A percentile compares a stretch with the other conserved stretches of the same genome.
phyloP scores from a whole-genome alignment of 306 rosid species.

The Quercus agrifolia region DNA sequence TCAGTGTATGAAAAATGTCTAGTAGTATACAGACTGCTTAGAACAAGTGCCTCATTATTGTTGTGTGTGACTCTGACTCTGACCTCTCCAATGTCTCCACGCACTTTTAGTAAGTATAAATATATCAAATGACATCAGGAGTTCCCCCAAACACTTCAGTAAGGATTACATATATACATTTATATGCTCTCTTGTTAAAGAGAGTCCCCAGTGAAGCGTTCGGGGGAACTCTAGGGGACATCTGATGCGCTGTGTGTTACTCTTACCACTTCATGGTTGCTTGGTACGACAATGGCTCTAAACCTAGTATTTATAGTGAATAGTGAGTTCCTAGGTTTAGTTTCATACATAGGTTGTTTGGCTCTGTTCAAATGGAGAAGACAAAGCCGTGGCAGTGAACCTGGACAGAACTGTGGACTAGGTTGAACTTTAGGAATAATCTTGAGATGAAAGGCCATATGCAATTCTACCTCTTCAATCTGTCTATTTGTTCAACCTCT shows the following conservation, averaged over 20 bases:
- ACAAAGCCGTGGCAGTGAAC: conserved; percentile 25
- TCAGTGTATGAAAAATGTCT: too few relatives aligned
- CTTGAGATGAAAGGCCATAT: conserved; percentile 14
- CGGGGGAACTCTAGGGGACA: conserved; percentile 22
- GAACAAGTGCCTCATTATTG: too few relatives aligned
- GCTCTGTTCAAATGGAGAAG: not conserved
- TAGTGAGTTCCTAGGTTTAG: not conserved
- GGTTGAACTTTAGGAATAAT: not conserved
- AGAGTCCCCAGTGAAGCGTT: conserved; percentile 16
- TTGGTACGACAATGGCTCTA: not conserved
- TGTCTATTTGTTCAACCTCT: not conserved
- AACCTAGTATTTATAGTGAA: not conserved
- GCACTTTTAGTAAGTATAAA: not conserved
- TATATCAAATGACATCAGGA: conserved; percentile 19
- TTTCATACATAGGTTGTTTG: not conserved
- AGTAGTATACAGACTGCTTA: too few relatives aligned
- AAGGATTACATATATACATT: too few relatives aligned
- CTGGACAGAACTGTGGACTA: conserved; percentile 36
- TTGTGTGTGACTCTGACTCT: too few relatives aligned
- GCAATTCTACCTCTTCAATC: conserved; percentile 20
- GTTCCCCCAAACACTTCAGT: conserved; percentile 23
- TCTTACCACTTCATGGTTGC: not conserved
- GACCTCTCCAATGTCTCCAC: too few relatives aligned
- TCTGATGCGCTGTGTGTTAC: not conserved
- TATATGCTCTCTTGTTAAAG: not conserved